These are phyloP conservation scores for Hirschfeldia incana DNA, from an alignment of 345 rosid species.

Conservation along the genomic window DNA sequence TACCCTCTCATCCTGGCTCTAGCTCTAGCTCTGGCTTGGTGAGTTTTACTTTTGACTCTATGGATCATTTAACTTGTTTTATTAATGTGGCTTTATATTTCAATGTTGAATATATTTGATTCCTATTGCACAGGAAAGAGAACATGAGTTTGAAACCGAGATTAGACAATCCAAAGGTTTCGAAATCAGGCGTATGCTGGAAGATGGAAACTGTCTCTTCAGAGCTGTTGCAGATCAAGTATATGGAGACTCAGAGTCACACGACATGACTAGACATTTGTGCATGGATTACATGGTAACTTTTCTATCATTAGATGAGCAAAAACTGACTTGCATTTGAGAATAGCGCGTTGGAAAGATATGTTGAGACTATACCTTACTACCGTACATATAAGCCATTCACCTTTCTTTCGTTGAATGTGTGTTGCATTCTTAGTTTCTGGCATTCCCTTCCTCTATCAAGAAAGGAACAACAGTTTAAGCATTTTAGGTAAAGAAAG, in stretches of 20 bases:
- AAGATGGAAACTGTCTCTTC: slow-evolving; percentile 98
- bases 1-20: slow-evolving; percentile 68
- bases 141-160: slow-evolving; percentile 87
- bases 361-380: neutral
- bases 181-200: slow-evolving; percentile 90
- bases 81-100: neutral
- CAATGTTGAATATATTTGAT: neutral
- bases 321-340: neutral
- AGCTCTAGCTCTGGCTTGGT: slow-evolving; percentile 31
- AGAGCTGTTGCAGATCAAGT: slow-evolving; percentile 99
- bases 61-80: neutral
- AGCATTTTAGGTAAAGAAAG: neutral
- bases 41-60: no score
- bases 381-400: neutral
- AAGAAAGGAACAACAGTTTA: neutral
- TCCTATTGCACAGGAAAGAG: slow-evolving; percentile 70
- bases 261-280: slow-evolving; percentile 81
- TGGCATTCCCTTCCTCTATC: neutral
- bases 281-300: slow-evolving; percentile 97
- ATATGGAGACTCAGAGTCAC: slow-evolving; percentile 84
- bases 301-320: neutral
- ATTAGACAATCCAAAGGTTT: slow-evolving; percentile 71
- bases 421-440: slow-evolving; percentile 5
- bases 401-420: neutral
- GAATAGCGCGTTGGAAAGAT: no score